Conservation (phyloP, 495 filamentous ascomycete genomes). For the Penicillium daleae region DNA sequence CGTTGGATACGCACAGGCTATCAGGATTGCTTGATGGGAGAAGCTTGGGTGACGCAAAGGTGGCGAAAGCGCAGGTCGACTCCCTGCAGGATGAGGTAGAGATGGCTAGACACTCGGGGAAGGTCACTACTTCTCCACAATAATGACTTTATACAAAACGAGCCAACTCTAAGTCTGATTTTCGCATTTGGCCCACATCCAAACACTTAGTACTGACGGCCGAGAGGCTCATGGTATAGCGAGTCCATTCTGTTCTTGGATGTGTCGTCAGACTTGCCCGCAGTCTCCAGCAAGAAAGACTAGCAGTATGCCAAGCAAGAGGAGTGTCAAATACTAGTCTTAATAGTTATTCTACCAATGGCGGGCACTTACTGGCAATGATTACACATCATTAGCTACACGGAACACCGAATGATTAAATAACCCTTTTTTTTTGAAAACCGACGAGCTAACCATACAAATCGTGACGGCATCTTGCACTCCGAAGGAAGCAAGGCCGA, state of each 20-base stretch:
- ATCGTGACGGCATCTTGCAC: conserved; percentile 25
- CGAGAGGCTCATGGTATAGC: too few species aligned
- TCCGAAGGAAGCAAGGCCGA: not conserved
- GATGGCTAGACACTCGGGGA: not conserved
- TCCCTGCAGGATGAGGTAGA: not conserved
- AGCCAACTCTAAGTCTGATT: too few species aligned
- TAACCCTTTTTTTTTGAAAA: conserved; percentile 17
- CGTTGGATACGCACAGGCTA: not conserved
- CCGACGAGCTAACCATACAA: conserved; percentile 26
- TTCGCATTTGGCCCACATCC: too few species aligned
- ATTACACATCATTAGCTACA: not conserved
- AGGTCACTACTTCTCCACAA: not conserved
- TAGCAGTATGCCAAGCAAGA: not conserved
- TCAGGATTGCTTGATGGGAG: not conserved
- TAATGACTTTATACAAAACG: not conserved
- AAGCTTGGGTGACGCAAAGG: conserved; percentile 16
- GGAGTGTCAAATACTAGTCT: not conserved
- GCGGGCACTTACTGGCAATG: too few species aligned
- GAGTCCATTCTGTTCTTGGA: too few species aligned
- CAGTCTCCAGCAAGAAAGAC: not conserved
- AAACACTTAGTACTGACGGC: too few species aligned
- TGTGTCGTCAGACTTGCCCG: too few species aligned
- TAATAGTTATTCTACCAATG: too few species aligned
- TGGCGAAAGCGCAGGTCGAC: conserved; percentile 6
- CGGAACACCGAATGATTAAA: not conserved